Evolutionary conservation across 495 filamentous ascomycete species (phyloP).

Genomic region (Aspergillus cristatus): DNA sequence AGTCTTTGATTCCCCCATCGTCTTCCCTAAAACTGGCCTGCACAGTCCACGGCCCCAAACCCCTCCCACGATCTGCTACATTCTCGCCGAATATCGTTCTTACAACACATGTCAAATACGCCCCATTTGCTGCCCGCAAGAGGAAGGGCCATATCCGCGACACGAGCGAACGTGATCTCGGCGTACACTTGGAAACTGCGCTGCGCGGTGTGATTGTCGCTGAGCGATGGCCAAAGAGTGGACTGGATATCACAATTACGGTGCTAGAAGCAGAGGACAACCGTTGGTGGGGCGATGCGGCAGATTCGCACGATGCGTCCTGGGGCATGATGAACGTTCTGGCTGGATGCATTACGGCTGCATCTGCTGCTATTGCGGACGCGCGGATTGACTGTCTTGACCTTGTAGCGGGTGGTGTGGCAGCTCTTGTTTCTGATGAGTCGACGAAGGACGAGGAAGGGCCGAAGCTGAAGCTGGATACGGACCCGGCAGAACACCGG

Average conservation of each 20-base stretch:
- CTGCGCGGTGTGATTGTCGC: slow-evolving; percentile 82
- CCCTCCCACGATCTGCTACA: slow-evolving; percentile 76
- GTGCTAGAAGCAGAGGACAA: slow-evolving; percentile 86
- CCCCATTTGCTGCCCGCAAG: slow-evolving; percentile 78
- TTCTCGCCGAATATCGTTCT: slow-evolving; percentile 88
- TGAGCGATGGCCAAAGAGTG: slow-evolving; percentile 93
- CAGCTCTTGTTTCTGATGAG: slow-evolving; percentile 56
- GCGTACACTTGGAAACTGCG: slow-evolving; percentile 83
- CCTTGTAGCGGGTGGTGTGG: slow-evolving; percentile 79
- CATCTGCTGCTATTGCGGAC: slow-evolving; percentile 90
- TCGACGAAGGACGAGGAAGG: slow-evolving; percentile 18
- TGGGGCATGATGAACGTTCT: slow-evolving; percentile 86
- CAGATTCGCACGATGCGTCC: slow-evolving; percentile 39
- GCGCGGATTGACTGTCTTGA: slow-evolving; percentile 95
- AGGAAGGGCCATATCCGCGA: slow-evolving; percentile 84
- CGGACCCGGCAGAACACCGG: slow-evolving; percentile 66
- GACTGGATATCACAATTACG: slow-evolving; percentile 83
- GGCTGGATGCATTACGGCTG: slow-evolving; percentile 85
- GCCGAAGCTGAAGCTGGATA: slow-evolving; percentile 65
- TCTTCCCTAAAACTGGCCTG: slow-evolving; percentile 80
- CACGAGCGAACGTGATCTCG: slow-evolving; percentile 76
- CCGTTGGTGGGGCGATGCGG: slow-evolving; percentile 48
- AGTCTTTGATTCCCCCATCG: slow-evolving; percentile 39
- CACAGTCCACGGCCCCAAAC: slow-evolving; percentile 86
- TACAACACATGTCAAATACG: slow-evolving; percentile 89